phyloP scores from a whole-genome alignment of 441 rosid genomes.

The Arabidopsis lyrata region DNA sequence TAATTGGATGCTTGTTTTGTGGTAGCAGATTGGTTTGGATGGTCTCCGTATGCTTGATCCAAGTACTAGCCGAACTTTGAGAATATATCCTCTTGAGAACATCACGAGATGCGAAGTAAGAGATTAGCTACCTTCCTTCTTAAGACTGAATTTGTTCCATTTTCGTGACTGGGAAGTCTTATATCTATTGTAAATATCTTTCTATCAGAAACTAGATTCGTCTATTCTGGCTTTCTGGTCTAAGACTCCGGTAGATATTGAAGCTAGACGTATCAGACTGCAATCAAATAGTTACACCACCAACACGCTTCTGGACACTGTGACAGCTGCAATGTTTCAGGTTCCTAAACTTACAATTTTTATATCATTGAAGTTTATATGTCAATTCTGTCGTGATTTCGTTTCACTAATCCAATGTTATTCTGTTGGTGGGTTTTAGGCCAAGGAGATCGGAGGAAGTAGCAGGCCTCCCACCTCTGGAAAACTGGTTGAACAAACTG shows the following conservation, averaged over 20 bases:
- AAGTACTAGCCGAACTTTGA: conserved; percentile 75
- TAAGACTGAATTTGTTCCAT: background rate
- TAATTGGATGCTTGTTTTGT: conserved; percentile 13
- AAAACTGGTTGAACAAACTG: conserved; percentile 63
- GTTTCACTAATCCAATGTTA: background rate
- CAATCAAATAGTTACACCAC: conserved; percentile 94
- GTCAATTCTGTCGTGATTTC: background rate
- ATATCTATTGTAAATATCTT: conserved; percentile 25
- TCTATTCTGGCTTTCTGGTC: conserved; percentile 97
- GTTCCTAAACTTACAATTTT: conserved; percentile 45
- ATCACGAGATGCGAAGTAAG: conserved; percentile 94
- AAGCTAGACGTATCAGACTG: conserved; percentile 90
- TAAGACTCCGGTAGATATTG: conserved; percentile 90
- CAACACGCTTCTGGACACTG: conserved; percentile 85
- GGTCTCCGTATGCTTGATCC: conserved; percentile 99
- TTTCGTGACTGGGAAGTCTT: conserved; percentile 17
- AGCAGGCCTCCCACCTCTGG: conserved; percentile 62
- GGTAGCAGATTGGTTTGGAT: conserved; percentile 88
- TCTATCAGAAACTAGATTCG: conserved; percentile 69
- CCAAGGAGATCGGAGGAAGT: conserved; percentile 95
- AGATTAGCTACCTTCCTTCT: background rate
- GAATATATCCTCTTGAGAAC: conserved; percentile 95
- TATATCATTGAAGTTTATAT: background rate
- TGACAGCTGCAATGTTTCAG: conserved; percentile 99
- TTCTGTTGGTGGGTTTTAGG: conserved; percentile 51